phyloP scores from a whole-genome alignment of 768 basidiomycete species.

The Tylopilus rubrobrunneus region DNA sequence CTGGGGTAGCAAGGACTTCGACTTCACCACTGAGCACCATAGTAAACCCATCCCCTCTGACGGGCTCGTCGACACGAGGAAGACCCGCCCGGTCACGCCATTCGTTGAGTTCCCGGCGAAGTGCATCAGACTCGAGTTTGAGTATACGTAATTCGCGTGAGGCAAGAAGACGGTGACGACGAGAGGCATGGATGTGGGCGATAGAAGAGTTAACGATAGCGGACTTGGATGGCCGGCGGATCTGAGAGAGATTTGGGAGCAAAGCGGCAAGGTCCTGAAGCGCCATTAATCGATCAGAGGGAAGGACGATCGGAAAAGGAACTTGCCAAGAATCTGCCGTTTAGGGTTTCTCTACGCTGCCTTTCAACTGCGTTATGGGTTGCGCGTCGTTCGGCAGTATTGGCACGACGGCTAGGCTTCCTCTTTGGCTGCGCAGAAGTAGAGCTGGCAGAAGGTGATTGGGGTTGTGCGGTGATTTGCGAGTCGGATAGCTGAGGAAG shows the following conservation, averaged over 20 bases:
- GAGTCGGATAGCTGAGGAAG: conserved; percentile 30
- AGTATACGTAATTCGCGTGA: conserved; percentile 76
- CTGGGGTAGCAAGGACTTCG: conserved; percentile 53
- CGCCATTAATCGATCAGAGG: conserved; percentile 12
- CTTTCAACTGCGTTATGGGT: conserved; percentile 98
- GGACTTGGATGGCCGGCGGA: conserved; percentile 92
- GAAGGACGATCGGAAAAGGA: conserved; percentile 9
- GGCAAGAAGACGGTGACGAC: conserved; percentile 77
- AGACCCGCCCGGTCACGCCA: conserved; percentile 81
- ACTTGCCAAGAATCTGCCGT: conserved; percentile 83
- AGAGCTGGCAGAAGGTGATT: conserved; percentile 23
- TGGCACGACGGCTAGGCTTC: conserved; percentile 85
- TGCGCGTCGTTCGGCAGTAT: conserved; percentile 93
- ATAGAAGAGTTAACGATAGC: conserved; percentile 97
- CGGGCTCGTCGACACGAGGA: conserved; percentile 67
- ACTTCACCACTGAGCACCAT: conserved; percentile 70
- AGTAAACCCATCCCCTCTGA: conserved; percentile 65
- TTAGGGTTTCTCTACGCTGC: conserved; percentile 87
- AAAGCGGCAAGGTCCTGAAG: conserved; percentile 82
- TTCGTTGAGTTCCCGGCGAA: conserved; percentile 89
- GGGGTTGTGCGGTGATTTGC: conserved; percentile 17
- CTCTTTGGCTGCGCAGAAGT: conserved; percentile 52
- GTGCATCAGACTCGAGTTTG: conserved; percentile 78
- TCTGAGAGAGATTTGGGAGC: conserved; percentile 85
- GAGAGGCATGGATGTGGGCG: conserved; percentile 79